Evolutionary conservation across 169 alveolate species (phyloP).

Genomic region (Plasmodium vinckei): DNA sequence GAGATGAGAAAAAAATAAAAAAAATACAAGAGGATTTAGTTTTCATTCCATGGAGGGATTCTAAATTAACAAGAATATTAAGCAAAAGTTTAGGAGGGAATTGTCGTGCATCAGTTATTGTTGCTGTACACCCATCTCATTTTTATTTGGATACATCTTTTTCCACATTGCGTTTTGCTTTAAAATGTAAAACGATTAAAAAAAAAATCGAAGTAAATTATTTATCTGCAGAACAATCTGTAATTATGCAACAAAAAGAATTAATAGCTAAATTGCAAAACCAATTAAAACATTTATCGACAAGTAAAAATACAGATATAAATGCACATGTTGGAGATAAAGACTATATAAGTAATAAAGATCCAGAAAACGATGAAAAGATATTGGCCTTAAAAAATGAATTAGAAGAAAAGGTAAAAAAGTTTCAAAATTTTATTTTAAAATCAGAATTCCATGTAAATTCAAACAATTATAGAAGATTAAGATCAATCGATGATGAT

Average conservation of each 20-base stretch:
- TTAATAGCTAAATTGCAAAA: slow-evolving; percentile 79
- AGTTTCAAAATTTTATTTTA: slow-evolving; percentile 84
- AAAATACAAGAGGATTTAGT: slow-evolving; percentile 81
- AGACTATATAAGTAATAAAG: slow-evolving; percentile 5
- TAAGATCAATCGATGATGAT: slow-evolving; percentile 67
- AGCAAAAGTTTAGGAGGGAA: slow-evolving; percentile 85
- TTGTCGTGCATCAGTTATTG: slow-evolving; percentile 85
- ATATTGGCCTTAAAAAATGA: slow-evolving; percentile 78
- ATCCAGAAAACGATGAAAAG: slow-evolving; percentile 76
- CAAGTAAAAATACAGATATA: slow-evolving; percentile 51
- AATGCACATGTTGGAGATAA: slow-evolving; percentile 34
- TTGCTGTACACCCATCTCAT: slow-evolving; percentile 85
- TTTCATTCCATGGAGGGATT: slow-evolving; percentile 86
- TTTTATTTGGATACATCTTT: slow-evolving; percentile 83
- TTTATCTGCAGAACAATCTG: slow-evolving; percentile 86
- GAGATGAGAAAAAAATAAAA: slow-evolving; percentile 74
- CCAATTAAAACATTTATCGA: slow-evolving; percentile 66
- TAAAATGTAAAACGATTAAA: slow-evolving; percentile 81
- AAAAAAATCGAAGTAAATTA: slow-evolving; percentile 77
- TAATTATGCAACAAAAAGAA: slow-evolving; percentile 85
- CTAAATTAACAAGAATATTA: slow-evolving; percentile 84
- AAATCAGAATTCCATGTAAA: slow-evolving; percentile 79
- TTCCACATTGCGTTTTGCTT: slow-evolving; percentile 85
- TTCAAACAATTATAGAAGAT: slow-evolving; percentile 46
- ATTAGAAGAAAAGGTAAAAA: slow-evolving; percentile 83